Percentiles rank a stretch among this genome's conserved stretches.
These are phyloP conservation scores for Tremella fuciformis DNA, from an alignment of 768 basidiomycete genomes.

Conservation along the genomic window DNA sequence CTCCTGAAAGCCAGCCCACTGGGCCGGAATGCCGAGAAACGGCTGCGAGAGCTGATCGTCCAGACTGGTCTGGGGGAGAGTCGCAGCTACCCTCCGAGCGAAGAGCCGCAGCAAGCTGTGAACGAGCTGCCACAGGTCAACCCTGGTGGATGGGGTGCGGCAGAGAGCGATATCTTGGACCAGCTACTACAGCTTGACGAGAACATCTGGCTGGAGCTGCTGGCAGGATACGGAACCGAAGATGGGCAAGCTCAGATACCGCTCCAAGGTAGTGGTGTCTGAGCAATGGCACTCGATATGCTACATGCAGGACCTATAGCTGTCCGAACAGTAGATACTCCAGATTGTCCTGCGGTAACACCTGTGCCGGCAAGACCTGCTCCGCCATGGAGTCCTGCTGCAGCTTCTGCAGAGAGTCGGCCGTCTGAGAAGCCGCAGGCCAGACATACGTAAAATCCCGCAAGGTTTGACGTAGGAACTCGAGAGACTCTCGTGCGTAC, in stretches of 20 bases:
- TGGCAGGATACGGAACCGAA: not conserved
- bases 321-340: too few species aligned
- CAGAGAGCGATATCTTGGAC: not conserved
- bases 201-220: conserved; percentile 1
- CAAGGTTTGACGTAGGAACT: not conserved
- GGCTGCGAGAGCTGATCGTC: conserved; percentile 14
- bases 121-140: not conserved
- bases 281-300: too few species aligned
- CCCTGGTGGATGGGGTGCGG: too few species aligned
- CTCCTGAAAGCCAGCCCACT: conserved; percentile 16
- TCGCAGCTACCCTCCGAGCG: not conserved
- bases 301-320: too few species aligned
- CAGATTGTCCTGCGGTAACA: too few species aligned
- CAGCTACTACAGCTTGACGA: not conserved
- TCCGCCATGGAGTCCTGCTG: not conserved
- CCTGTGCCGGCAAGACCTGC: too few species aligned
- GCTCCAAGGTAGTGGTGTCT: too few species aligned
- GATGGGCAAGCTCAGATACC: too few species aligned
- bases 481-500: not conserved
- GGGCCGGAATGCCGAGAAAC: conserved; percentile 9
- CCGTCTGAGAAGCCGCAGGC: not conserved
- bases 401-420: not conserved
- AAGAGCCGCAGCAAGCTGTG: not conserved
- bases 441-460: not conserved
- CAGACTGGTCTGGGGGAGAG: conserved; percentile 13